Evolutionary conservation across 495 filamentous ascomycete species (phyloP), one percentile per base, ranked within the genome.

Genomic region (Platismatia glauca): DNA sequence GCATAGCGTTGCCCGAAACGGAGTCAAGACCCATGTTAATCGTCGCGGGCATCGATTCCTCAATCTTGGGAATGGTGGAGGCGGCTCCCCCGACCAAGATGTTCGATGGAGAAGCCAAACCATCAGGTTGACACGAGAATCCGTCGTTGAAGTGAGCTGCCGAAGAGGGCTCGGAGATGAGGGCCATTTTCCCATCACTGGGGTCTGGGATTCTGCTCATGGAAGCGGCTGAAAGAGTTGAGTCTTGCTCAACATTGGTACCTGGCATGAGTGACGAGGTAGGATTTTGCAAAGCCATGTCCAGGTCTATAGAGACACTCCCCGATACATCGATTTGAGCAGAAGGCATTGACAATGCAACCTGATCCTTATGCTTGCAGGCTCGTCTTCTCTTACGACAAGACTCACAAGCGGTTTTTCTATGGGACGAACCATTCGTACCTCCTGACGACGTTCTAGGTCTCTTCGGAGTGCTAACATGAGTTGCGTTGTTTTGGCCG

Each of bases 351-450:
- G 44, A 38, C 33, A 20, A 20, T 27, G 60, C 59, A 20, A 55
- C 41, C 35, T 79, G 76, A 63, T 80, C 77, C 64, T 81, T 82
- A 64, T 82, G 80, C 55, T 79, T 77, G 66, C 80, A 82, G 57
- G 78, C 76, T 53, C 81, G 81, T 22, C 80, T 74, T 62, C 79
- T 75, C 62, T 77, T 76, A 31, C 80, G 79, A 71, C 80, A 82
- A 31, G 79, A 78, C 65, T 82, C 80, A 69, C 80, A 82, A 56
- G 79, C 80, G 27, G 80, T 77, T 64, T 81, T 81, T 20, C 79
- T 77, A 15, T 78, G 79, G 38, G 81, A 68, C 13, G 78, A 77
- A 27, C 57, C 78, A 35, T 70, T 68, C 12, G 48, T 52, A 15
- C 48, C 48, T 34, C 76, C 75, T 46, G 68, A 71, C 18, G 71